These are phyloP conservation scores for Pestalotiopsis sp. DNA, from an alignment of 2,329 filamentous ascomycete genomes.

Conservation along the genomic window DNA sequence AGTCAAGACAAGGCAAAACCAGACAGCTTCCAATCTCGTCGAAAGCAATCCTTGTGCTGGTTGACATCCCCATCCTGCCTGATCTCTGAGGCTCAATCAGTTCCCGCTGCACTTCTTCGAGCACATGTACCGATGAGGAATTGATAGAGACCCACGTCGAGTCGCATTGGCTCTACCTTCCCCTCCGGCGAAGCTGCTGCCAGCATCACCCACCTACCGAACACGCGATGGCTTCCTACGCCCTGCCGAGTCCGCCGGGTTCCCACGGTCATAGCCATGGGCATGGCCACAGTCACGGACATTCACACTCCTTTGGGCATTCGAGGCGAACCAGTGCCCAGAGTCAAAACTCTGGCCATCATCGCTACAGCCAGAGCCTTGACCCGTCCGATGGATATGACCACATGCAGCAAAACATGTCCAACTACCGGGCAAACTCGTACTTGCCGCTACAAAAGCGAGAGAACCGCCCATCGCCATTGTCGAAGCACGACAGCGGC, in stretches of 20 bases:
- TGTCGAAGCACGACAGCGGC: slow-evolving; percentile 29
- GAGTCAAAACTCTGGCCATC: slow-evolving; percentile 30
- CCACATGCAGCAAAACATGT: slow-evolving; percentile 23
- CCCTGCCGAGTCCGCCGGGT: slow-evolving; percentile 53
- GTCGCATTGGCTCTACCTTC: slow-evolving; percentile 9
- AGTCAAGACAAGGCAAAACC: background rate
- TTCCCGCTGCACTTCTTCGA: too few relatives aligned
- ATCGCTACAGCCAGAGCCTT: slow-evolving; percentile 31
- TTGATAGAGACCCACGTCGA: slow-evolving; percentile 3
- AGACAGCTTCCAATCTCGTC: slow-evolving; percentile 10
- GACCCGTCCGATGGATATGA: slow-evolving; percentile 19
- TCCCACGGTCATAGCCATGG: slow-evolving; percentile 47
- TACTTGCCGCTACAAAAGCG: slow-evolving; percentile 33
- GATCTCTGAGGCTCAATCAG: background rate
- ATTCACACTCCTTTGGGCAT: slow-evolving; percentile 37
- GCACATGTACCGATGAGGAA: slow-evolving; percentile 4
- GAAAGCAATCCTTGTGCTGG: background rate
- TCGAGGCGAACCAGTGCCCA: slow-evolving; percentile 35
- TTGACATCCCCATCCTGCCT: background rate
- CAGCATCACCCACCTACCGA: background rate
- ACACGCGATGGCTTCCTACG: slow-evolving; percentile 52
- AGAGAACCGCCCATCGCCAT: slow-evolving; percentile 35
- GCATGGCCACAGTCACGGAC: slow-evolving; percentile 36
- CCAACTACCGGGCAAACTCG: slow-evolving; percentile 36
- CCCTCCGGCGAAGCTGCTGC: background rate